Evolutionary conservation across 2,329 filamentous ascomycete genomes (phyloP), one percentile per base, ranked within the genome.

Genomic region (Colletotrichum sp.): DNA sequence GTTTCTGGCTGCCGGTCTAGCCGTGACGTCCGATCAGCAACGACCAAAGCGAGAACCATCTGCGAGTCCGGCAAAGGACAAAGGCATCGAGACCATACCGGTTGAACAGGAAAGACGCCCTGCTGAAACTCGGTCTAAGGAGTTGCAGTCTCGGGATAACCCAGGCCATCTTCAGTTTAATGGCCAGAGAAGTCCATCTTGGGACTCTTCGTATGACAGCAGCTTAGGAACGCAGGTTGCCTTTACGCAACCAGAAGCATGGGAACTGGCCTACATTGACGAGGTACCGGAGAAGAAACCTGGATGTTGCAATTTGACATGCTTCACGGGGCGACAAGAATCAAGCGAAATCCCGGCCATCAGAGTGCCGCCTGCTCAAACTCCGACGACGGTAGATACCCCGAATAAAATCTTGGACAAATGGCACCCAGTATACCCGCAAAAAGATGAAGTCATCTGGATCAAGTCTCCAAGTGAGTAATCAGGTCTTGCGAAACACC

Each of bases 21-120:
- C 90, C 3, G 87, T 92, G 2, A 92, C 91, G 13, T 91, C 90
- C 43, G 84, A 77, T 75, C 90, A 87, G 78, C 87, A 86, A 81
- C 84, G 63, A 8, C 78, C 74, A 24, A 79, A 55, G 67, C 79
- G n/a, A 52, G 43, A 58, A 58, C 80, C 73, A 48, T 67, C 36
- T 18, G 55, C 15, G 18, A 36, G 63, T 52, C 43, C 64, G 8
- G 13, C 9, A 18, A 69, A 65, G 16, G 26, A 58, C 15, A 15
- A n/a, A 28, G 30, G 32, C 6, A 6, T 21, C 3, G 58, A 60
- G 18, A 15, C 28, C 6, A 4, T 8, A 24, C 16, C 43, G 18
- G 57, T 12, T 5, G 16, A 67, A 13, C 24, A 65, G 30, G 26
- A 5, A 18, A n/a, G 8, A 55, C 18, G 3, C 48, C 76, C 80